Base-by-base conservation (phyloP, 345 rosid species). In the Clarkia xantiana region DNA sequence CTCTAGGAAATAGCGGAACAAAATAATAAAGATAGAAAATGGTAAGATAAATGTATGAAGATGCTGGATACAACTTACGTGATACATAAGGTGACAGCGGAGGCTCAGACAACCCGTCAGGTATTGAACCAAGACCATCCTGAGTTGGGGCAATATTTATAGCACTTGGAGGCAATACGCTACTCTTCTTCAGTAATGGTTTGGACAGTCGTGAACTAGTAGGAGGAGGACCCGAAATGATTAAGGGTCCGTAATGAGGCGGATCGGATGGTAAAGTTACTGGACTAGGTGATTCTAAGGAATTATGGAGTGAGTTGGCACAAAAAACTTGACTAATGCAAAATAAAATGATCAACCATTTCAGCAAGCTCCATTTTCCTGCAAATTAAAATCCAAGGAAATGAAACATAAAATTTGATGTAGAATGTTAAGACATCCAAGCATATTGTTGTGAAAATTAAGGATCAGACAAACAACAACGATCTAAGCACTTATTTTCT, bases 371-470 rank as follows among this genome's bases (percentile, higher is more conserved):
- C n/a, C n/a, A n/a, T n/a, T n/a, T n/a, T n/a, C n/a, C n/a, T n/a
- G n/a, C n/a, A n/a, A n/a, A n/a, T n/a, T n/a, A n/a, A n/a, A n/a
- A n/a, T n/a, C n/a, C n/a, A n/a, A n/a, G n/a, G n/a, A n/a, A n/a
- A n/a, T n/a, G n/a, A n/a, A n/a, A n/a, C n/a, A n/a, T n/a, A n/a
- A n/a, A n/a, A n/a, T n/a, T n/a, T n/a, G n/a, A n/a, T n/a, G n/a
- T n/a, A n/a, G n/a, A n/a, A n/a, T n/a, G n/a, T n/a, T n/a, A n/a
- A n/a, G n/a, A n/a, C n/a, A n/a, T n/a, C n/a, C n/a, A n/a, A n/a
- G n/a, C n/a, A n/a, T n/a, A n/a, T n/a, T n/a, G n/a, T n/a, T n/a
- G 96, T 57, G 98, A 71, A 55, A 91, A 62, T 47, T 96, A 93
- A 41, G 98, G 93, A 66, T 83, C 74, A 54, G 86, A 62, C 70